Evolutionary conservation across 2,329 filamentous ascomycete species (phyloP).

Genomic region (Epichloe glyceriae): DNA sequence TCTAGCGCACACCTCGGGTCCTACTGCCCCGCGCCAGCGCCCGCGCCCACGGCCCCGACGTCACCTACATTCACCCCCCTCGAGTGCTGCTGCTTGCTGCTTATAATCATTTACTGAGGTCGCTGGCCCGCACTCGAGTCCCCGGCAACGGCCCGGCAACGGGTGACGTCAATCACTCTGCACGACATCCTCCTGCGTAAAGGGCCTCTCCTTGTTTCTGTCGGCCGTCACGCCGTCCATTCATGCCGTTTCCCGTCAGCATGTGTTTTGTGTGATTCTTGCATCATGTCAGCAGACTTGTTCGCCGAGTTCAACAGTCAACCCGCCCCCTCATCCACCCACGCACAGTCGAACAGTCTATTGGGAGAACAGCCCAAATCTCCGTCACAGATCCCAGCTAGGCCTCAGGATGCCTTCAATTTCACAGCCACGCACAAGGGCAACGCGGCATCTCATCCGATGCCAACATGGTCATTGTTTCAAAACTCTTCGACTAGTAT

Average conservation of each 20-base stretch:
- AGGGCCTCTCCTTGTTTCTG: neutral
- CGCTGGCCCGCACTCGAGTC: neutral
- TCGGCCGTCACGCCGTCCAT: neutral
- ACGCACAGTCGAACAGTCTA: slow-evolving; percentile 6
- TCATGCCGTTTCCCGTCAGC: neutral
- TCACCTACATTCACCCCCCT: no score
- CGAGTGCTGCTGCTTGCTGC: neutral
- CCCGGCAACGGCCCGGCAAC: neutral
- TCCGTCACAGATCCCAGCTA: slow-evolving; percentile 3
- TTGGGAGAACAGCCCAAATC: slow-evolving; percentile 6
- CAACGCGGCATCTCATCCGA: slow-evolving; percentile 8
- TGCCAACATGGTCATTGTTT: slow-evolving; percentile 21
- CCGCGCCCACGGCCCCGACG: neutral
- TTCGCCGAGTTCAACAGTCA: slow-evolving; percentile 48
- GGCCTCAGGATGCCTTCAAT: slow-evolving; percentile 14
- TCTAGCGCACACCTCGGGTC: neutral
- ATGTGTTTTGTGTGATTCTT: neutral
- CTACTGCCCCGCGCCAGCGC: neutral
- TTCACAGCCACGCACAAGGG: slow-evolving; percentile 10
- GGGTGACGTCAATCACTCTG: neutral
- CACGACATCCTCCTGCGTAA: neutral
- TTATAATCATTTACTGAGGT: no score
- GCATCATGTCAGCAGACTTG: slow-evolving; percentile 49
- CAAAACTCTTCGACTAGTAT: slow-evolving; percentile 12
- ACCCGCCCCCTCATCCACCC: slow-evolving; percentile 22